Conservation (phyloP, 2,329 filamentous ascomycete species). For the Epichloe aotearoae region DNA sequence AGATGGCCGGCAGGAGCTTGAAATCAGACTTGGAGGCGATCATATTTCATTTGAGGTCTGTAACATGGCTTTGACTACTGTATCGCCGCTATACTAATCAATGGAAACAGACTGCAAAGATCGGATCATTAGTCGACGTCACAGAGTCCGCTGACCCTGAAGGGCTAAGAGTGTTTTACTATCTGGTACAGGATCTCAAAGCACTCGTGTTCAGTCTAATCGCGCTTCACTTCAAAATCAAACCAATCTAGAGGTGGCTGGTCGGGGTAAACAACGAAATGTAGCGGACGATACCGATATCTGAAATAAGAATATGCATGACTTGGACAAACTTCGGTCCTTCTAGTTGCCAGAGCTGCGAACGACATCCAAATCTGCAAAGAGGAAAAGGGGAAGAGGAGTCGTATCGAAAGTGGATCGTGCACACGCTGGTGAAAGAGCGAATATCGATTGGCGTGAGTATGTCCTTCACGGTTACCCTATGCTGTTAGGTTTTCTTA, state of each 20-base stretch:
- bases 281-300: too few species aligned
- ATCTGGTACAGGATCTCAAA: slow-evolving; percentile 93
- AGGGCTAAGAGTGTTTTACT: slow-evolving; percentile 94
- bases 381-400: neutral
- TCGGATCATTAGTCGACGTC: slow-evolving; percentile 91
- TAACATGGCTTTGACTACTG: neutral
- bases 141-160: slow-evolving; percentile 93
- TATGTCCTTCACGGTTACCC: neutral
- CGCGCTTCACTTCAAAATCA: slow-evolving; percentile 93
- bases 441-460: neutral
- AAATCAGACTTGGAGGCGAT: slow-evolving; percentile 85
- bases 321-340: too few species aligned
- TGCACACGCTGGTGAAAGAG: too few species aligned
- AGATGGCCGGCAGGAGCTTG: slow-evolving; percentile 89
- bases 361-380: neutral
- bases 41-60: slow-evolving; percentile 94
- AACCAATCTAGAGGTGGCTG: slow-evolving; percentile 44
- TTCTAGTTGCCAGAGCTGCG: neutral
- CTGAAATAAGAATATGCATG: too few species aligned
- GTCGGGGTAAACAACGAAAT: neutral
- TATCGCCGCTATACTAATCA: neutral
- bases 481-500: too few species aligned
- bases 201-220: slow-evolving; percentile 94
- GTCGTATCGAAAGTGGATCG: too few species aligned
- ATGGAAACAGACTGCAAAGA: slow-evolving; percentile 75